Conservation (phyloP, 2,329 filamentous ascomycete species). For the Cercospora zeina region DNA sequence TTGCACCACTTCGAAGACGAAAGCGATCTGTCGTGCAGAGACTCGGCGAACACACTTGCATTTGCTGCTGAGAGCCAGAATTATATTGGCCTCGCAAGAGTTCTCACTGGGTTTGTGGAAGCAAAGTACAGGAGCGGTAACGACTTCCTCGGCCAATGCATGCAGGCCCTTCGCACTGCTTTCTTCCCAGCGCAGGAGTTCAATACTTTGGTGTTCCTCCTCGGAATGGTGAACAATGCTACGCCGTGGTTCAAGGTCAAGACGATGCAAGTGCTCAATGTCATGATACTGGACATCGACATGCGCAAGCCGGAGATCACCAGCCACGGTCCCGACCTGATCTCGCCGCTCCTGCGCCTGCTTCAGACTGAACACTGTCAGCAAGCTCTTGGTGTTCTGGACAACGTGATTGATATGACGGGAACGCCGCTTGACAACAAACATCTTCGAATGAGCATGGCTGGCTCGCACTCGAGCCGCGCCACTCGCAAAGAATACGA, state of each 20-base stretch:
- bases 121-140: conserved; percentile 65
- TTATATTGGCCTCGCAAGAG: conserved; percentile 65
- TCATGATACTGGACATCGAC: conserved; percentile 84
- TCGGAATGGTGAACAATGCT: conserved; percentile 87
- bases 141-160: conserved; percentile 74
- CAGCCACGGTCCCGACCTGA: conserved; percentile 87
- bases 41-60: conserved; percentile 69
- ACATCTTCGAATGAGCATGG: conserved; percentile 97
- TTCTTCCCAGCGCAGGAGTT: conserved; percentile 85
- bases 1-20: conserved; percentile 72
- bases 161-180: conserved; percentile 70
- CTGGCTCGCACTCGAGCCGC: conserved; percentile 74
- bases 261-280: conserved; percentile 84
- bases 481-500: conserved; percentile 92
- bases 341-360: conserved; percentile 85
- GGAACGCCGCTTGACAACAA: conserved; percentile 86
- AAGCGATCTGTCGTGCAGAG: conserved; percentile 57
- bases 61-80: conserved; percentile 72
- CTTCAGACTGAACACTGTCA: conserved; percentile 93
- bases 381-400: conserved; percentile 85
- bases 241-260: conserved; percentile 87
- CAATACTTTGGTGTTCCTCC: conserved; percentile 80
- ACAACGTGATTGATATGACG: conserved; percentile 93
- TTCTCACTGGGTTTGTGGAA: conserved; percentile 69
- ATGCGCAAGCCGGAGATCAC: conserved; percentile 90